Conservation (phyloP, 148 eudicot species). For the Talinum fruticosum region DNA sequence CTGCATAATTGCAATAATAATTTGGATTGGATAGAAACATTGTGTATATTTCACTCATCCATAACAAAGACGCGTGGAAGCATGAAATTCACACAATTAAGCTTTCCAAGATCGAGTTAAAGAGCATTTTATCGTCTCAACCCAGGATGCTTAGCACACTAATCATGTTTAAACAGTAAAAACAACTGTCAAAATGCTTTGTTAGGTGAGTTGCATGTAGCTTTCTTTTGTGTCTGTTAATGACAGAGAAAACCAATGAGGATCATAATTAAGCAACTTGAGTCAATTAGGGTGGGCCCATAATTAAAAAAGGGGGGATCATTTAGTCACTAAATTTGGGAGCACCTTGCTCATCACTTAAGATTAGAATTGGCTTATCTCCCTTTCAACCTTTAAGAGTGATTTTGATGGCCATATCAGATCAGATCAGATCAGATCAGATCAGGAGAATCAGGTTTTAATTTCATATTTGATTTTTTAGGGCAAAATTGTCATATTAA, state of each 20-base stretch:
- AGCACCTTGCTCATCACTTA: background rate
- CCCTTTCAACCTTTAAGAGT: conserved; percentile 9
- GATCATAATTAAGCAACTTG: conserved; percentile 15
- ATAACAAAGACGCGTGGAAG: conserved; percentile 5
- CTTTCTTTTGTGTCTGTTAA: conserved; percentile 4
- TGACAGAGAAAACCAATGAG: conserved; percentile 3
- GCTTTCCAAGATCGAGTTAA: background rate
- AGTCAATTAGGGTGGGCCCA: conserved; percentile 10
- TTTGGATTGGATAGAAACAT: background rate
- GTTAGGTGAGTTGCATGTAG: conserved; percentile 23
- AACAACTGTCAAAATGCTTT: conserved; percentile 23
- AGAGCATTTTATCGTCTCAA: background rate
- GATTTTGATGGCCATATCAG: background rate
- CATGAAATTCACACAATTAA: conserved; percentile 16
- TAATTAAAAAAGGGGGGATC: background rate
- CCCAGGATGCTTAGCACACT: background rate
- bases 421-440: too few species aligned
- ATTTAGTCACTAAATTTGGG: background rate
- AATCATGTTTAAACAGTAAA: conserved; percentile 20
- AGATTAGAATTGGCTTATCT: background rate
- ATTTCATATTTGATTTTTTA: background rate
- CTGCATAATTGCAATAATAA: background rate
- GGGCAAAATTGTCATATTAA: background rate
- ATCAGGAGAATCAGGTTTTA: background rate
- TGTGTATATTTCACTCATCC: conserved; percentile 6